Conservation (phyloP, 306 rosid genomes). For the Citrullus mucosospermus region DNA sequence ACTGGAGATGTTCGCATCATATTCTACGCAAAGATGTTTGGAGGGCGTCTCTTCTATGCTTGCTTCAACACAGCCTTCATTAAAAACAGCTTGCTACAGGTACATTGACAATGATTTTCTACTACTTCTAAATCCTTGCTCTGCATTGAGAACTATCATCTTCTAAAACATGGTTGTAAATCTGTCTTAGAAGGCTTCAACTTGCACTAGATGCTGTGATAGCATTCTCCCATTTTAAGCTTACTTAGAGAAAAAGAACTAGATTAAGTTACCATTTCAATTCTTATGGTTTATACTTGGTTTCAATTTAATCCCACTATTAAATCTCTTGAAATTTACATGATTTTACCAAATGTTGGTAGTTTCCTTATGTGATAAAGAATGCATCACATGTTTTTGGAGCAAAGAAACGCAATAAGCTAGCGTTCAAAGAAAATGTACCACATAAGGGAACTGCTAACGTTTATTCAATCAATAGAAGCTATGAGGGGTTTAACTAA, state of each 20-base stretch:
- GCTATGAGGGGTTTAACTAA: background rate
- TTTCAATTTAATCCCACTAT: background rate
- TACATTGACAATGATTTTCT: constrained; percentile 5
- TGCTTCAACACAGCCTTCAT: constrained; percentile 91
- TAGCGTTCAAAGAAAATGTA: background rate
- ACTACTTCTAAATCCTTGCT: background rate
- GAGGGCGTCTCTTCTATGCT: constrained; percentile 89
- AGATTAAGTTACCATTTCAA: background rate
- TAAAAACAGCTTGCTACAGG: constrained; percentile 78
- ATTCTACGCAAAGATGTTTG: constrained; percentile 78
- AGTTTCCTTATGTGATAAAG: background rate
- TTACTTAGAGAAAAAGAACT: background rate
- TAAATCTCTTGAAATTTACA: background rate
- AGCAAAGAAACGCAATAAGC: background rate
- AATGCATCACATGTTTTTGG: background rate
- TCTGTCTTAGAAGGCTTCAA: background rate
- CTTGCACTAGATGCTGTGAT: background rate
- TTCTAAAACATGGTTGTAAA: background rate
- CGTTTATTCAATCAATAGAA: background rate
- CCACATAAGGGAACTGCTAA: background rate
- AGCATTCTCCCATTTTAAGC: background rate
- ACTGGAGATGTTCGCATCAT: constrained; percentile 79
- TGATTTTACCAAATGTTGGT: background rate
- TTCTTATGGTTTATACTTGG: background rate
- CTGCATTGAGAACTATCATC: background rate